phyloP scores from a whole-genome alignment of 495 filamentous ascomycete genomes.

The Trypethelium eluteriae region DNA sequence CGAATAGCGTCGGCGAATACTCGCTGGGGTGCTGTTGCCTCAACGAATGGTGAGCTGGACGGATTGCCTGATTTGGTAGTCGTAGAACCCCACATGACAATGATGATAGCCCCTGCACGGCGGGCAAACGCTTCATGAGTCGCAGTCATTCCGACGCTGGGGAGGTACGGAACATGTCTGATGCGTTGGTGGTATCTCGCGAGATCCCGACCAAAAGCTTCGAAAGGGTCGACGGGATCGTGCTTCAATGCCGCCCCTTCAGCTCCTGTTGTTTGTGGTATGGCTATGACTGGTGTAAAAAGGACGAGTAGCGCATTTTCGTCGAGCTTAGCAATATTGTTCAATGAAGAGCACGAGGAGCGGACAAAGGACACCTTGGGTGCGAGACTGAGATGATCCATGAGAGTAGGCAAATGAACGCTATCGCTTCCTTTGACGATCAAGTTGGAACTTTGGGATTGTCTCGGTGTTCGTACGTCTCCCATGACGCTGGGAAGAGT shows the following conservation, averaged over 20 bases:
- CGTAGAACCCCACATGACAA: slow-evolving; percentile 24
- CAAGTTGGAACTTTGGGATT: not conserved
- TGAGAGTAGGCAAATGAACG: not conserved
- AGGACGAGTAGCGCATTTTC: slow-evolving; percentile 15
- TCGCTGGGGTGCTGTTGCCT: not conserved
- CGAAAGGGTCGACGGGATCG: slow-evolving; percentile 36
- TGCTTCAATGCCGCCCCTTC: slow-evolving; percentile 2
- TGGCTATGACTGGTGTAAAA: slow-evolving; percentile 22
- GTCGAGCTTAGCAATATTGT: not conserved
- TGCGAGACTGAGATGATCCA: not conserved
- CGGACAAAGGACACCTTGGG: slow-evolving; percentile 13
- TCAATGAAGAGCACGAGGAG: not conserved
- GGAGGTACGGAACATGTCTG: slow-evolving; percentile 37
- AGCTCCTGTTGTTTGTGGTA: not conserved
- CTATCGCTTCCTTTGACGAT: not conserved
- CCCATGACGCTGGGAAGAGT: not conserved
- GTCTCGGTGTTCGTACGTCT: not conserved
- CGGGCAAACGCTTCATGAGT: slow-evolving; percentile 34
- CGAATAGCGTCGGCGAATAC: not conserved
- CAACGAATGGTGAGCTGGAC: not conserved
- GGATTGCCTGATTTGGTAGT: not conserved
- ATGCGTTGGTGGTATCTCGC: slow-evolving; percentile 27
- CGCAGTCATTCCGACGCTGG: slow-evolving; percentile 31
- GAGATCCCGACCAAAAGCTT: slow-evolving; percentile 35
- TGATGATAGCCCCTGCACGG: slow-evolving; percentile 30